Conservation (phyloP, 2,329 filamentous ascomycete genomes). For the Fonsecaea multimorphosa region DNA sequence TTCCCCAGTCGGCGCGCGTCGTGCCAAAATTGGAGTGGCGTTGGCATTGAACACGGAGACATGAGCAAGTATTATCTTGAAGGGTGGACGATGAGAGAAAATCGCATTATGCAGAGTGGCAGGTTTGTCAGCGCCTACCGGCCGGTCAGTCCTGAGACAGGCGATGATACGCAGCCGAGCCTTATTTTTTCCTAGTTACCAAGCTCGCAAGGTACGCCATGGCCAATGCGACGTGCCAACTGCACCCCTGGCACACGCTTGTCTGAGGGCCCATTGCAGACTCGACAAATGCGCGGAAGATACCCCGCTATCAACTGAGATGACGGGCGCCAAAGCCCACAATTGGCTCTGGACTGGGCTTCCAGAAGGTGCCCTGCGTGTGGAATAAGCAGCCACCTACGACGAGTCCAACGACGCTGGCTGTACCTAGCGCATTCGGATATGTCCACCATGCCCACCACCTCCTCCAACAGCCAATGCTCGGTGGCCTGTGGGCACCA, state of each 20-base stretch:
- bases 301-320: conserved; percentile 8
- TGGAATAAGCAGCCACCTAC: conserved; percentile 19
- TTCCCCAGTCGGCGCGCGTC: not conserved
- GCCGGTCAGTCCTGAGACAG: not conserved
- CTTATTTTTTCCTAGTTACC: too few relatives aligned
- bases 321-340: not conserved
- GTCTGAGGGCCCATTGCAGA: not conserved
- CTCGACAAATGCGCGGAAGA: not conserved
- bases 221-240: conserved; percentile 3
- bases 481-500: not conserved
- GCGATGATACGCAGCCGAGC: not conserved
- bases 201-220: not conserved
- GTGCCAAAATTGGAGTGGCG: not conserved
- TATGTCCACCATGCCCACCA: conserved; percentile 12
- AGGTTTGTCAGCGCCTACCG: not conserved
- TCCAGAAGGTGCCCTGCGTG: conserved; percentile 10
- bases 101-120: not conserved
- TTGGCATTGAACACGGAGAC: not conserved
- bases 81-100: not conserved
- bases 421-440: conserved; percentile 4
- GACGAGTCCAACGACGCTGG: too few relatives aligned
- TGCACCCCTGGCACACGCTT: not conserved
- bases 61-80: not conserved
- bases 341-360: conserved; percentile 14
- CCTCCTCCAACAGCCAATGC: conserved; percentile 6